Percentiles rank a stretch among this genome's conserved stretches.
Evolutionary conservation across 352 stramenopile genomes (phyloP).

Genomic region (Nothophytophthora sp.): DNA sequence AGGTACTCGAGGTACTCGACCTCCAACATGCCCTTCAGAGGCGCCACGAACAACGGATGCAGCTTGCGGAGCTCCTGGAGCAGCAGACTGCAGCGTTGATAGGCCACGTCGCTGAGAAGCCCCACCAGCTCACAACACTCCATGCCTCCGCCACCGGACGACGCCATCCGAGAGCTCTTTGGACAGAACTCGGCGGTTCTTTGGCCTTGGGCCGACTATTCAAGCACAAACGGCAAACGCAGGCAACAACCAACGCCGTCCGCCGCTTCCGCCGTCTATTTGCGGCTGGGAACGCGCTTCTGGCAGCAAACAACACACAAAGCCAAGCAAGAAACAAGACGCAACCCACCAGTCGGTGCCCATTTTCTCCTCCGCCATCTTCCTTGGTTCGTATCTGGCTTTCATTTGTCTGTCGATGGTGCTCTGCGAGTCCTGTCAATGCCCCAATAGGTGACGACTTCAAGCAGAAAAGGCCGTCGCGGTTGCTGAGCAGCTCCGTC

Average conservation of each 20-base stretch:
- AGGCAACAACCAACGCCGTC: neutral
- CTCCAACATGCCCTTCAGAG: constrained; percentile 49
- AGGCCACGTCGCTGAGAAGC: constrained; percentile 52
- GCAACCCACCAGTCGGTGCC: constrained; percentile 19
- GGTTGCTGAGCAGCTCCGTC: no score
- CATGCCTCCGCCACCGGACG: constrained; percentile 9
- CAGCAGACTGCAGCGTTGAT: constrained; percentile 61
- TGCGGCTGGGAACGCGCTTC: neutral
- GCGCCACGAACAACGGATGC: constrained; percentile 51
- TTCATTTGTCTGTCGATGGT: constrained; percentile 3
- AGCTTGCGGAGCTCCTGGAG: constrained; percentile 60
- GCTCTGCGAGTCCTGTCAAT: no score
- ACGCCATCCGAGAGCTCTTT: constrained; percentile 10
- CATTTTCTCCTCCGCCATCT: constrained; percentile 27
- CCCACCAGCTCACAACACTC: constrained; percentile 63
- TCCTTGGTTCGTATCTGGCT: constrained; percentile 21
- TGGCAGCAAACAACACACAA: neutral
- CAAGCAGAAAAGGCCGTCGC: no score
- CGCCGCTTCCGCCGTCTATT: constrained; percentile 10
- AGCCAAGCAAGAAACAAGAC: constrained; percentile 14
- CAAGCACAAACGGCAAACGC: neutral
- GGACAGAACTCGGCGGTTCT: no score
- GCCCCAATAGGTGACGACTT: no score
- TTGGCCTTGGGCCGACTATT: neutral
- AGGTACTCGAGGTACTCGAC: constrained; percentile 56